These are phyloP conservation scores for Neohortaea acidophila DNA, from an alignment of 495 filamentous ascomycete species.

Conservation along the genomic window DNA sequence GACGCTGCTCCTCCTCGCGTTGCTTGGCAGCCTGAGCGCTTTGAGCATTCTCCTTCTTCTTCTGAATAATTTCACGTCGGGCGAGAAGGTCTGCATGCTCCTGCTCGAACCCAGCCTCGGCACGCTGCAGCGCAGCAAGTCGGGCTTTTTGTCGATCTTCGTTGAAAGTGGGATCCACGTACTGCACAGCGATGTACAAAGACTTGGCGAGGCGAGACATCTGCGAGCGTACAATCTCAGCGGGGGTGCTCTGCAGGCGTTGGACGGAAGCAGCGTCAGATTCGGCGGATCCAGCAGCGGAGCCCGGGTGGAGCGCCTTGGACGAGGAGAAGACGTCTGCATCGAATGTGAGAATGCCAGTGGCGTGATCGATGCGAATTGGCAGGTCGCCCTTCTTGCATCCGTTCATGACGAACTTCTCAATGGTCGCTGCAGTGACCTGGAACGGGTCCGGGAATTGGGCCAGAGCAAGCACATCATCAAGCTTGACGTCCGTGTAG, in stretches of 20 bases:
- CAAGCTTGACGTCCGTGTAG: constrained; percentile 92
- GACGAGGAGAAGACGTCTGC: constrained; percentile 95
- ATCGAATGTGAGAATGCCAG: constrained; percentile 89
- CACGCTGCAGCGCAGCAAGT: constrained; percentile 61
- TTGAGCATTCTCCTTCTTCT: constrained; percentile 87
- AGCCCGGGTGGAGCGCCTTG: constrained; percentile 79
- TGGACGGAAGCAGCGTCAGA: constrained; percentile 72
- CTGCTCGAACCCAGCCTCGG: constrained; percentile 71
- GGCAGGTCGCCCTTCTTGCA: constrained; percentile 98
- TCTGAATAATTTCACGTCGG: constrained; percentile 79
- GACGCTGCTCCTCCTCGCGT: constrained; percentile 78
- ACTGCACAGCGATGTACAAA: constrained; percentile 82
- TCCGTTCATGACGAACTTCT: constrained; percentile 99
- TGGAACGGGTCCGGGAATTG: constrained; percentile 96
- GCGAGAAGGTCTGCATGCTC: constrained; percentile 83
- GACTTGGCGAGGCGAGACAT: constrained; percentile 81
- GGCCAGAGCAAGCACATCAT: constrained; percentile 83
- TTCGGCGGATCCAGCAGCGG: constrained; percentile 77
- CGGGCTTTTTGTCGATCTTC: constrained; percentile 63
- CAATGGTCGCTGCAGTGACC: constrained; percentile 77
- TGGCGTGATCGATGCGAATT: constrained; percentile 89
- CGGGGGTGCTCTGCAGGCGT: constrained; percentile 89
- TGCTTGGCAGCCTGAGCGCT: constrained; percentile 71
- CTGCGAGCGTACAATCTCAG: constrained; percentile 93
- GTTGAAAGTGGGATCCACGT: constrained; percentile 81